phyloP scores from a whole-genome alignment of 345 rosid genomes.

The Gossypium rotundifolium region DNA sequence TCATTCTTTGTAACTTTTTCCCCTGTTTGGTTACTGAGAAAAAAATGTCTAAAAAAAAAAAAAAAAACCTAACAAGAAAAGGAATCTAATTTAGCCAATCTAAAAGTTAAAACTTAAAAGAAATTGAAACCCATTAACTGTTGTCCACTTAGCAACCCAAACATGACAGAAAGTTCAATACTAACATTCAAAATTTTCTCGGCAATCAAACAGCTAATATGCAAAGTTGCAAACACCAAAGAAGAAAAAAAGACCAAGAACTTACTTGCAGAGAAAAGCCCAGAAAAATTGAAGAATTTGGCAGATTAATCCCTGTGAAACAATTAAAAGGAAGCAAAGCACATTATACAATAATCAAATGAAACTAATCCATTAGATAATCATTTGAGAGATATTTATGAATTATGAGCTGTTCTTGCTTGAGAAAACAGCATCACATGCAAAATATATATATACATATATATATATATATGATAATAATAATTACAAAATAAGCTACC shows the following conservation, averaged over 20 bases:
- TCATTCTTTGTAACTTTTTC: slow-evolving; percentile 9
- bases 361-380: neutral
- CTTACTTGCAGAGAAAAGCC: slow-evolving; percentile 10
- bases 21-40: slow-evolving; percentile 21
- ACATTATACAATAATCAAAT: slow-evolving; percentile 3
- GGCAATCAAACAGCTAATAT: slow-evolving; percentile 1
- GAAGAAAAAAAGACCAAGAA: neutral
- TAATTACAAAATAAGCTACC: too few species aligned
- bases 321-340: neutral
- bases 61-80: neutral
- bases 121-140: too few species aligned
- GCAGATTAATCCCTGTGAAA: too few species aligned
- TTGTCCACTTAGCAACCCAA: neutral
- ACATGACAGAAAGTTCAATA: neutral
- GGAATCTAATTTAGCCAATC: neutral
- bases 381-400: neutral
- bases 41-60: slow-evolving; percentile 4
- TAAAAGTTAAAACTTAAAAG: too few species aligned
- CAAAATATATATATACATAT: too few species aligned
- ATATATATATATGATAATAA: too few species aligned
- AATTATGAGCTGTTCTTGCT: slow-evolving; percentile 40
- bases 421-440: slow-evolving; percentile 42
- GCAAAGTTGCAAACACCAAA: slow-evolving; percentile 4
- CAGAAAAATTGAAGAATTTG: neutral
- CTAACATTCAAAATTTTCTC: neutral